phyloP scores from a whole-genome alignment of 2,329 filamentous ascomycete species.

The Aaosphaeria arxii region DNA sequence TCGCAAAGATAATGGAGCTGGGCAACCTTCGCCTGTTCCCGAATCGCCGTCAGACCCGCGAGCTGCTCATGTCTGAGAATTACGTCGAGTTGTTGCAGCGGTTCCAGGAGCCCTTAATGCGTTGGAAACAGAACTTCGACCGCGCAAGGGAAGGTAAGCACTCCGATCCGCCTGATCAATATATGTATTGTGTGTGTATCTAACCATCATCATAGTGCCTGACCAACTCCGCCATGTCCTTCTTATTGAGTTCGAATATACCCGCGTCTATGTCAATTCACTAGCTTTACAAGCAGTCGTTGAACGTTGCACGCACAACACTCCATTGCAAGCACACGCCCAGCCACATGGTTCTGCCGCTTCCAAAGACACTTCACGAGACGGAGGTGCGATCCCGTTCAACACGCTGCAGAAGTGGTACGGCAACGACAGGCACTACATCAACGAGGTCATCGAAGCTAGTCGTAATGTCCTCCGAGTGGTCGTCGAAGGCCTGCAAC shows the following conservation, averaged over 20 bases:
- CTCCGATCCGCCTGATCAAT: not conserved
- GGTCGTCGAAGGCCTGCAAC: constrained; percentile 73
- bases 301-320: constrained; percentile 81
- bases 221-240: constrained; percentile 69
- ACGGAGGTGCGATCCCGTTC: constrained; percentile 45
- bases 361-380: constrained; percentile 6
- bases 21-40: constrained; percentile 87
- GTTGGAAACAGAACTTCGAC: constrained; percentile 82
- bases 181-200: constrained; percentile 4
- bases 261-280: constrained; percentile 91
- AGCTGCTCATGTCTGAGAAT: constrained; percentile 80
- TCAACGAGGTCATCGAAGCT: constrained; percentile 71
- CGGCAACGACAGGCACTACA: constrained; percentile 59
- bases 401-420: constrained; percentile 49
- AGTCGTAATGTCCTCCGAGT: constrained; percentile 73
- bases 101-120: constrained; percentile 72
- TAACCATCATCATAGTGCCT: constrained; percentile 45
- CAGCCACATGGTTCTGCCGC: constrained; percentile 21
- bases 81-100: constrained; percentile 80
- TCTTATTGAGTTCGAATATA: constrained; percentile 93
- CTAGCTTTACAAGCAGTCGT: constrained; percentile 92
- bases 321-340: constrained; percentile 39
- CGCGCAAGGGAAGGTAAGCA: constrained; percentile 55
- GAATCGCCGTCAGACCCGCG: constrained; percentile 81
- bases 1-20: constrained; percentile 87